Evolutionary conservation across 106 monocot species (phyloP).

Genomic region (Platanthera guangdongensis): DNA sequence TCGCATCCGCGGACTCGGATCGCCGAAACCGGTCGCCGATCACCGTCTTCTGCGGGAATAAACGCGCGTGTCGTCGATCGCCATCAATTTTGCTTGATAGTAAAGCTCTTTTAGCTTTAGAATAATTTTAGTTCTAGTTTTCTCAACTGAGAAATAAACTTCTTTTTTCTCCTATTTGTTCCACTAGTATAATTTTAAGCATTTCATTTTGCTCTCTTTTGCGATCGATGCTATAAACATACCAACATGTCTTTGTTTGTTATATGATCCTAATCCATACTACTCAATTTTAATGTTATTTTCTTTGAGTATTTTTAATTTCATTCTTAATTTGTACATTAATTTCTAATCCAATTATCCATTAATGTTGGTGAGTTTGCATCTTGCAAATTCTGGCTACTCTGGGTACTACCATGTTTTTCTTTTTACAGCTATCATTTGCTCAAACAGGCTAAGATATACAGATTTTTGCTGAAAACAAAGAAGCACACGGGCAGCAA

Average conservation of each 20-base stretch:
- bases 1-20: too few species aligned
- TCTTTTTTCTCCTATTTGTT: not conserved
- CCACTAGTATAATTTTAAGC: not conserved
- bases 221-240: not conserved
- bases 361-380: not conserved
- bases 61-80: too few species aligned
- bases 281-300: not conserved
- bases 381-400: not conserved
- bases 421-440: not conserved
- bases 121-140: not conserved
- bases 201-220: not conserved
- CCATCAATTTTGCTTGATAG: not conserved
- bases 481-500: conserved; percentile 46
- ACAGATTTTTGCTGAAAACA: conserved; percentile 77
- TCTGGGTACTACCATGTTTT: not conserved
- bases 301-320: not conserved
- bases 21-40: too few species aligned
- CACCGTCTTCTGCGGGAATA: too few species aligned
- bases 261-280: not conserved
- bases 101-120: not conserved
- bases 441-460: conserved; percentile 52
- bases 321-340: not conserved
- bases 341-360: not conserved
- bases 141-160: not conserved
- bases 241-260: not conserved